Conservation (phyloP, 768 basidiomycete species). For the Boletus vinaceobasis region DNA sequence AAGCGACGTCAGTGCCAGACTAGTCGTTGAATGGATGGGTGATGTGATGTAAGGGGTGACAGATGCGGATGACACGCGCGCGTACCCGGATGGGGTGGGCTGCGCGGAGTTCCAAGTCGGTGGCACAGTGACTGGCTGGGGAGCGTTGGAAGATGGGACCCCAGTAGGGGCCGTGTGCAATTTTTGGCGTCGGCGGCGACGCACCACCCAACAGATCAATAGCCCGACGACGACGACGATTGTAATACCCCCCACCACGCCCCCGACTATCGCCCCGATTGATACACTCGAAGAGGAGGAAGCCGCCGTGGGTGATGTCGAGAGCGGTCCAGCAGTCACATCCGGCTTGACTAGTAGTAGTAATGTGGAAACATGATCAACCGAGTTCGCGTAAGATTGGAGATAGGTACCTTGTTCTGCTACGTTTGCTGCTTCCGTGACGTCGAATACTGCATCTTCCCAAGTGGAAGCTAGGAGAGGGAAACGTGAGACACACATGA, state of each 20-base stretch:
- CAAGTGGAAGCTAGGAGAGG: constrained; percentile 17
- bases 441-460: constrained; percentile 12
- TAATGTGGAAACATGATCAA: neutral
- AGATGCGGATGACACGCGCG: neutral
- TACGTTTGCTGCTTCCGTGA: constrained; percentile 4
- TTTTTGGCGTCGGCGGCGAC: constrained; percentile 11
- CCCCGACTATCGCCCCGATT: constrained; percentile 18
- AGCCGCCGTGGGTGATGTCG: constrained; percentile 2
- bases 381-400: neutral
- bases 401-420: constrained; percentile 10
- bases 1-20: neutral
- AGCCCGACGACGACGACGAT: constrained; percentile 14
- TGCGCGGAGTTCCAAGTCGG: neutral
- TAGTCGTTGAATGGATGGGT: constrained; percentile 12
- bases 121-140: neutral
- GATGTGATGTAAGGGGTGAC: constrained; percentile 1
- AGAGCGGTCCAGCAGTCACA: constrained; percentile 15
- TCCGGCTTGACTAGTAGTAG: constrained; percentile 7
- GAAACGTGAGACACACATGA: neutral
- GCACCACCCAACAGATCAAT: constrained; percentile 8
- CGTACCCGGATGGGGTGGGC: neutral
- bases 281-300: constrained; percentile 11
- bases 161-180: neutral
- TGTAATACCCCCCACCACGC: constrained; percentile 18
- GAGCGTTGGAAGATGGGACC: neutral